Conservation (phyloP, 345 rosid genomes). For the Isatis tinctoria region DNA sequence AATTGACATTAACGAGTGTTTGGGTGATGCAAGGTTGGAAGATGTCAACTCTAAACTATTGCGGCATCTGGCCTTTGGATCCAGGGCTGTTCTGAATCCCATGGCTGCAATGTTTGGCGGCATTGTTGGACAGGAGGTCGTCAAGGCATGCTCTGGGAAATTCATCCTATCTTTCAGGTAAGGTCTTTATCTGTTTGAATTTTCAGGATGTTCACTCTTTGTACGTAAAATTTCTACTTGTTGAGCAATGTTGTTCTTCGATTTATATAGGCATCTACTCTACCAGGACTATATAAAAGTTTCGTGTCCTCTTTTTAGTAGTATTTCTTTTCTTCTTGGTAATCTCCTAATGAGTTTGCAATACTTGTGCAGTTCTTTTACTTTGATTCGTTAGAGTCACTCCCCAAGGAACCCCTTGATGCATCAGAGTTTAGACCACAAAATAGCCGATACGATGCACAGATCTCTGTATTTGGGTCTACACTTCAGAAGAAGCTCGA, state of each 20-base stretch:
- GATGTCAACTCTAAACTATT: conserved; percentile 62
- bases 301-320: background rate
- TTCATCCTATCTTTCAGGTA: conserved; percentile 94
- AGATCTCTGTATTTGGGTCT: conserved; percentile 83
- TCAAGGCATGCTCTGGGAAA: conserved; percentile 92
- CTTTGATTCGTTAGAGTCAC: conserved; percentile 83
- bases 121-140: conserved; percentile 86
- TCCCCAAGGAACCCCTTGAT: conserved; percentile 62
- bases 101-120: conserved; percentile 98
- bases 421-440: conserved; percentile 56
- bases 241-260: background rate
- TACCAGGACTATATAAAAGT: background rate
- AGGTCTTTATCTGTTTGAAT: background rate
- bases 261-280: background rate
- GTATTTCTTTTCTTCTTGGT: background rate
- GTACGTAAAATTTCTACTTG: background rate
- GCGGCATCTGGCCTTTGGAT: conserved; percentile 73
- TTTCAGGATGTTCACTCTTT: background rate
- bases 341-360: background rate
- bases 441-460: conserved; percentile 81
- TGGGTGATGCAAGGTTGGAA: conserved; percentile 58
- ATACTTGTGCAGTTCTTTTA: conserved; percentile 63
- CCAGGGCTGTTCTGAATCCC: conserved; percentile 87
- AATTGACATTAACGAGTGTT: conserved; percentile 46
- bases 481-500: conserved; percentile 76